Evolutionary conservation across 2,329 filamentous ascomycete genomes (phyloP).

Genomic region (Rhytidhysteron rufulum): DNA sequence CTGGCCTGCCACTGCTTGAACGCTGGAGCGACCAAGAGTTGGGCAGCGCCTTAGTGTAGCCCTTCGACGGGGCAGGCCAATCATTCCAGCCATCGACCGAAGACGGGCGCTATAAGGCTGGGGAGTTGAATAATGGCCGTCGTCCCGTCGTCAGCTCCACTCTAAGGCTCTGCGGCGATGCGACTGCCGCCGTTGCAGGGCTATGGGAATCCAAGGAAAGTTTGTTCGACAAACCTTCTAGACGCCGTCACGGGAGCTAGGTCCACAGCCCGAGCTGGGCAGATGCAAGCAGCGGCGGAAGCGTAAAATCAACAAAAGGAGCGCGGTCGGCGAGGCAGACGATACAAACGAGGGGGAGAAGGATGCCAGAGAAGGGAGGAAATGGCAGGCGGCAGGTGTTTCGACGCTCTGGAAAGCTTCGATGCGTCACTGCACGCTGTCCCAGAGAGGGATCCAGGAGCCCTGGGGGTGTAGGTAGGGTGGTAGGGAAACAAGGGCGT

Average conservation of each 20-base stretch:
- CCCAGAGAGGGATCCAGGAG: neutral
- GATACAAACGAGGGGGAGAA: slow-evolving; percentile 5
- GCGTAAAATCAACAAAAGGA: slow-evolving; percentile 2
- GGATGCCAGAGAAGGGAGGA: too few relatives aligned
- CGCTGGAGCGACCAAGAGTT: slow-evolving; percentile 15
- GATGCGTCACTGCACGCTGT: too few relatives aligned
- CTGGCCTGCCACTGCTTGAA: slow-evolving; percentile 24
- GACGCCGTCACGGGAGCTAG: slow-evolving; percentile 8
- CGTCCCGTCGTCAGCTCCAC: slow-evolving; percentile 20
- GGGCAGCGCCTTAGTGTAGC: slow-evolving; percentile 3
- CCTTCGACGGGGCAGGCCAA: slow-evolving; percentile 11
- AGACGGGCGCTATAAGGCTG: slow-evolving; percentile 16
- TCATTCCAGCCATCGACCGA: slow-evolving; percentile 16
- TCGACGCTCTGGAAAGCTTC: too few relatives aligned
- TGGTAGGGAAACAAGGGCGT: too few relatives aligned
- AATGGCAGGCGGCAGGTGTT: too few relatives aligned
- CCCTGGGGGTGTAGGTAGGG: too few relatives aligned
- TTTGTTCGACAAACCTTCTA: slow-evolving; percentile 29
- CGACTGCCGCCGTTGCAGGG: slow-evolving; percentile 36
- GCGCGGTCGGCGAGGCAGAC: neutral
- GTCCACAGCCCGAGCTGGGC: too few relatives aligned
- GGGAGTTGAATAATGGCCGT: slow-evolving; percentile 27
- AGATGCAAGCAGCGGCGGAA: too few relatives aligned
- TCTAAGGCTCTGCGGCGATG: slow-evolving; percentile 23
- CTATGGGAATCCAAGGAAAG: slow-evolving; percentile 30